phyloP scores from a whole-genome alignment of 179 eudicot genomes.

The Gypsophila paniculata region DNA sequence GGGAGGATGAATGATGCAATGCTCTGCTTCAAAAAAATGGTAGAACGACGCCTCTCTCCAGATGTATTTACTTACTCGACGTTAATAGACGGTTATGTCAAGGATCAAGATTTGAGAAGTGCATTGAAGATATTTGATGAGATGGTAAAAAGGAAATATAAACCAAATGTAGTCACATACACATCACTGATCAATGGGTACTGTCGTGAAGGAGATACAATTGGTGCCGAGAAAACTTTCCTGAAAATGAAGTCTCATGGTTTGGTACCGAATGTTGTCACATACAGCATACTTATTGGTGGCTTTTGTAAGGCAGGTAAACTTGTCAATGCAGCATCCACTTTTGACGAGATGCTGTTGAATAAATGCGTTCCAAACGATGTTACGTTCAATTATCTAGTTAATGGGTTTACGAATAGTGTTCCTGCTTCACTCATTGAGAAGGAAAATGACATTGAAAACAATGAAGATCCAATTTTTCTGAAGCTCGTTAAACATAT shows the following conservation, averaged over 20 bases:
- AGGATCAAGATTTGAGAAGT: constrained; percentile 56
- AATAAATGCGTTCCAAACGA: constrained; percentile 69
- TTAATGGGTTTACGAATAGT: constrained; percentile 61
- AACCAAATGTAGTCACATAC: constrained; percentile 79
- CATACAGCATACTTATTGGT: constrained; percentile 68
- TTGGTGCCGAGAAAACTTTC: constrained; percentile 51
- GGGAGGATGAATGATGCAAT: constrained; percentile 73
- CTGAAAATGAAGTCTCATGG: constrained; percentile 58
- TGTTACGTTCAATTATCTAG: constrained; percentile 61
- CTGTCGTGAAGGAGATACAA: constrained; percentile 48
- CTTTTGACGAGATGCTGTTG: constrained; percentile 65
- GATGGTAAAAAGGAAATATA: constrained; percentile 51
- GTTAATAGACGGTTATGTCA: constrained; percentile 69
- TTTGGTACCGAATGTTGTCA: constrained; percentile 69
- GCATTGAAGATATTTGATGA: constrained; percentile 51
- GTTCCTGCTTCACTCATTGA: constrained; percentile 14
- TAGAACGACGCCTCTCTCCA: constrained; percentile 35
- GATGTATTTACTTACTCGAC: constrained; percentile 84
- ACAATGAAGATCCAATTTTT: constrained; percentile 31
- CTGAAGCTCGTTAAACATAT: constrained; percentile 40
- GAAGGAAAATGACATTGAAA: constrained; percentile 31
- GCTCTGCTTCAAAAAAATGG: constrained; percentile 55
- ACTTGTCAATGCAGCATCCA: constrained; percentile 53
- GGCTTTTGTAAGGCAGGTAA: constrained; percentile 67
- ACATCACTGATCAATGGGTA: constrained; percentile 76